Evolutionary conservation across 495 filamentous ascomycete genomes (phyloP), one percentile per base, ranked within the genome.

Genomic region (Penicillium turbatum): DNA sequence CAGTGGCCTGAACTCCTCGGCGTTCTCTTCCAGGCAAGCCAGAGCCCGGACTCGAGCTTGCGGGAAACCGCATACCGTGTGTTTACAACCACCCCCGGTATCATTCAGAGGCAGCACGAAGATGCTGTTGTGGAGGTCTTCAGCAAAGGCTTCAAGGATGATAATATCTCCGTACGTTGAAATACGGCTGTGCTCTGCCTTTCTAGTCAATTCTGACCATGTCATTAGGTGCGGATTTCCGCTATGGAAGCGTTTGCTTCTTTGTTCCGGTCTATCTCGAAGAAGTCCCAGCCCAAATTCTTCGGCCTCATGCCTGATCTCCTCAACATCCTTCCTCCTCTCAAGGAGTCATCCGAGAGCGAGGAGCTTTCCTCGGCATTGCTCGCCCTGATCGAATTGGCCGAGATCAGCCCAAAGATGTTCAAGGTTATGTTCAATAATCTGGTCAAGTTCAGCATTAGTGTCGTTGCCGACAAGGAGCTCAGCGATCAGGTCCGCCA

Each of bases 191-290:
- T 9, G 12, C 9, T 29, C 11, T 7, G 6, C 29, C 30, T 11
- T 44, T 42, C n/a, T 21, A 29, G 36, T 44, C 24, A 29, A 21
- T 17, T 32, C 57, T 45, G 53, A 40, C 54, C 15, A 53, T 47
- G 26, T 57, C 32, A 53, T 42, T 6, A 89, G 82, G 89, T 95
- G 42, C 86, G 91, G 40, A 84, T 97, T 54, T 84, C 92, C 31
- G 90, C 95, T 48, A 92, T 97, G 87, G 90, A 97, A 60, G 95
- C 95, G 9, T 97, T 97, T 65, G 85, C 93, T 12, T 86, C 92
- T 0, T 96, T 97, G 72, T 99, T 97, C 84, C 82, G 87, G 54
- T 92, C 86, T 39, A 80, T 97, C 55, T 74, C 76, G 60, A 96
- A 93, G 76, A 95, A 91, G 65, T 80, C 81, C 35, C 91, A 96